phyloP scores from a whole-genome alignment of 306 rosid species.

The Cajanus cajan region DNA sequence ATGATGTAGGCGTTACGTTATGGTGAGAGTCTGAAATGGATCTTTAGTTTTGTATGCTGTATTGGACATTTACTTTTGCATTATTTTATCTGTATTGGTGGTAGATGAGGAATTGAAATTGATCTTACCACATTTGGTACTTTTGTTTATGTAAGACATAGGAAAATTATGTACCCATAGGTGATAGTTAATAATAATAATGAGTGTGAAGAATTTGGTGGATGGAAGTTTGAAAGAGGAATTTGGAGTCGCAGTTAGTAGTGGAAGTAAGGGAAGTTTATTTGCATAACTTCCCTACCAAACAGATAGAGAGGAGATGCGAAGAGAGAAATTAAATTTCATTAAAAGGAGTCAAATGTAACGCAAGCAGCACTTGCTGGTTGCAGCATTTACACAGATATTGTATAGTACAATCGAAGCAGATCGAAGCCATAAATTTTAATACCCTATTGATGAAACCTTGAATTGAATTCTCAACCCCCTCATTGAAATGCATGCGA shows the following conservation, averaged over 20 bases:
- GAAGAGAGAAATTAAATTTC: slow-evolving; percentile 9
- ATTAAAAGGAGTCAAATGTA: slow-evolving; percentile 17
- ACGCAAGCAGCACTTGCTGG: neutral
- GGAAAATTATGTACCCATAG: slow-evolving; percentile 5
- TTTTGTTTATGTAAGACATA: neutral
- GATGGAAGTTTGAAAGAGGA: slow-evolving; percentile 31
- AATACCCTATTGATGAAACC: slow-evolving; percentile 44
- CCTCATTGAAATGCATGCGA: slow-evolving; percentile 61
- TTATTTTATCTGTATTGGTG: neutral
- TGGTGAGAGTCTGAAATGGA: neutral
- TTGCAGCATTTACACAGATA: slow-evolving; percentile 24
- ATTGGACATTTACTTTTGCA: neutral
- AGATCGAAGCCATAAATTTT: slow-evolving; percentile 42
- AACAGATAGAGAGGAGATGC: neutral
- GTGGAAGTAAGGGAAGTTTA: slow-evolving; percentile 5
- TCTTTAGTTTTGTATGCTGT: neutral
- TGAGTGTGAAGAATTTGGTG: slow-evolving; percentile 28
- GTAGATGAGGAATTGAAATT: slow-evolving; percentile 35
- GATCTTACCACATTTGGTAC: neutral
- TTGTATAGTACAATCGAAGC: slow-evolving; percentile 27
- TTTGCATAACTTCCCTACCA: slow-evolving; percentile 2
- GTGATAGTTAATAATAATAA: slow-evolving; percentile 24
- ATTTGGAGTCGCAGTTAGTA: neutral
- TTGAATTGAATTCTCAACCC: slow-evolving; percentile 66
- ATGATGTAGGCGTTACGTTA: neutral